Base-by-base conservation (phyloP, 176 grass and related monocot genomes). In the Bonia amplexicaulis region DNA sequence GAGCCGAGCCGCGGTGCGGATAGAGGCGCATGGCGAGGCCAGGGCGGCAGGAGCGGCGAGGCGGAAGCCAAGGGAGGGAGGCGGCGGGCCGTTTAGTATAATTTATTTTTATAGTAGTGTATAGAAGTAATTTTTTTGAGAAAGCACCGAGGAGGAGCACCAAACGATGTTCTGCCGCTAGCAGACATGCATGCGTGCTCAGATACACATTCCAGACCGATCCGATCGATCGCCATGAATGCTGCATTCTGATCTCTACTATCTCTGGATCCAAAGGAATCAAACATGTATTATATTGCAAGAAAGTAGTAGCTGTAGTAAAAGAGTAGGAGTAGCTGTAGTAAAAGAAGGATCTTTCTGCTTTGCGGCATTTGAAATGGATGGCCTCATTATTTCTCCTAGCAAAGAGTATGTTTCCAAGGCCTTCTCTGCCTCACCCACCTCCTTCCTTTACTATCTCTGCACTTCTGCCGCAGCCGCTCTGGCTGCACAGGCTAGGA, bases 311-410 rank as follows among this genome's bases (percentile, higher is more conserved):
- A 66, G 60, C 46, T 44, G 19, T 57, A 55, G 68, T 6, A 65
- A 55, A 73, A 2, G 26, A 76, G n/a, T 5, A 74, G 25, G 12
- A 14, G 55, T 40, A 66, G 60, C 46, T 44, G 19, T 57, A 55
- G 68, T 6, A 65, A 55, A 73, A 2, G 26, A 76, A 68, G 57
- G 40, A 82, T 84, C 48, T 80, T 64, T 49, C 66, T 60, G 73
- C 66, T 54, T 26, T 23, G 70, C 15, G 41, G 33, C 66, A 73
- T 88, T 88, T 91, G 77, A 91, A 88, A 88, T 82, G 40, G 90
- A 91, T 85, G 86, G 82, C 75, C 77, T 78, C 86, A 84, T 88
- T 59, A 73, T 90, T 74, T 87, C 59, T 47, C 73, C 74, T 84
- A 74, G 8, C 85, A 81, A 69, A 76, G 25, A 76, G 46, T 73